Conservation (phyloP, 1,139 yeast genomes). For the Candida neerlandica region DNA sequence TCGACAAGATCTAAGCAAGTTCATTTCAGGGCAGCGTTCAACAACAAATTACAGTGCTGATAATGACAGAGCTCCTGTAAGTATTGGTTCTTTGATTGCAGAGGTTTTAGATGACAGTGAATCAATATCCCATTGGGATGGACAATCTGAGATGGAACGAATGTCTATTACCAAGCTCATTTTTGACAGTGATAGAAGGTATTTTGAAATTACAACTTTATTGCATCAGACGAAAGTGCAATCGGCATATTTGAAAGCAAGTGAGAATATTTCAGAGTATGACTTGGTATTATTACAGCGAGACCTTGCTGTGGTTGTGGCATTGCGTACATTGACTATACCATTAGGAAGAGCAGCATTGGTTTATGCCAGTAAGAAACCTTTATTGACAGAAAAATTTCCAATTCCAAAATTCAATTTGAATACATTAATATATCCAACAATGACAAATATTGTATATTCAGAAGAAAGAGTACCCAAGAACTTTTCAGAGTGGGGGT, state of each 20-base stretch:
- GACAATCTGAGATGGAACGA: constrained; percentile 66
- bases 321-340: constrained; percentile 71
- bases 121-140: constrained; percentile 62
- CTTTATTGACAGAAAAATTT: constrained; percentile 82
- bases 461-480: constrained; percentile 57
- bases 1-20: constrained; percentile 56
- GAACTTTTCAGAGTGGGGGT: constrained; percentile 73
- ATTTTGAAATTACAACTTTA: constrained; percentile 71
- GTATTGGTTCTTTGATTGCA: constrained; percentile 51
- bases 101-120: constrained; percentile 52
- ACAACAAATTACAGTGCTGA: constrained; percentile 5
- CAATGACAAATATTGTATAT: constrained; percentile 62
- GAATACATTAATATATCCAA: constrained; percentile 66
- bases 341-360: constrained; percentile 81
- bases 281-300: constrained; percentile 62
- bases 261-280: constrained; percentile 52
- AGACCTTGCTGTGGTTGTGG: constrained; percentile 63
- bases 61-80: constrained; percentile 29
- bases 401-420: constrained; percentile 79
- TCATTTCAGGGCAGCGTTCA: constrained; percentile 1
- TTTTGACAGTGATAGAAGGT: constrained; percentile 77
- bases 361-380: constrained; percentile 69
- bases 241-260: constrained; percentile 42
- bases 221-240: constrained; percentile 74
- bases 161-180: constrained; percentile 68